Evolutionary conservation across 768 basidiomycete genomes (phyloP).

Genomic region (Pulveroboletus frians): DNA sequence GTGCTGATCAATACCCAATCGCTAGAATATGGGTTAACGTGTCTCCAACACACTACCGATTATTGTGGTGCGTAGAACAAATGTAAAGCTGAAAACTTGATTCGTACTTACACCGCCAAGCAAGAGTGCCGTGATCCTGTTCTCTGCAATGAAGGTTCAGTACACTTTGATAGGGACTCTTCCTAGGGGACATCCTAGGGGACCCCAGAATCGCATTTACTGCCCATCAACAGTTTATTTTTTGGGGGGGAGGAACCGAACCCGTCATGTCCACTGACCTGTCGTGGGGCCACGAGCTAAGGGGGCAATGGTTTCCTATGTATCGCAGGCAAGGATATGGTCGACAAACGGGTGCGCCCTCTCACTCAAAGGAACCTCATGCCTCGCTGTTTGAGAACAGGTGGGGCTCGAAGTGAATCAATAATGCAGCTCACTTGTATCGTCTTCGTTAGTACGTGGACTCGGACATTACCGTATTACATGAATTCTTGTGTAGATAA

Average conservation of each 20-base stretch:
- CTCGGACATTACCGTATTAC: too few species aligned
- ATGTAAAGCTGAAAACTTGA: conserved; percentile 38
- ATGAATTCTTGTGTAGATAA: too few species aligned
- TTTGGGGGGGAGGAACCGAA: conserved; percentile 17
- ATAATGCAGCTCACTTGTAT: conserved; percentile 57
- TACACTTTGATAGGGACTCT: too few species aligned
- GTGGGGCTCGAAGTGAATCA: conserved; percentile 45
- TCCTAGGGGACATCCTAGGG: too few species aligned
- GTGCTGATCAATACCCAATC: conserved; percentile 57
- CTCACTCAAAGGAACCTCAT: conserved; percentile 65
- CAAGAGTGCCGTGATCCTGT: conserved; percentile 56
- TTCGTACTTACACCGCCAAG: conserved; percentile 66
- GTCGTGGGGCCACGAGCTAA: conserved; percentile 51
- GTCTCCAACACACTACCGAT: conserved; percentile 53
- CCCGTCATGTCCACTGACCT: conserved; percentile 40
- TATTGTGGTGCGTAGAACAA: neutral
- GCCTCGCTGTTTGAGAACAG: conserved; percentile 47
- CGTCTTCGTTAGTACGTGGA: too few species aligned
- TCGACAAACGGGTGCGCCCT: conserved; percentile 11
- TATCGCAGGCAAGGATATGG: conserved; percentile 14
- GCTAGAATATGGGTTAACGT: conserved; percentile 67
- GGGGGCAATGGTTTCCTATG: conserved; percentile 57
- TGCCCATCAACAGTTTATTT: too few species aligned
- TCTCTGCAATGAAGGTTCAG: conserved; percentile 61
- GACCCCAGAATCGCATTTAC: too few species aligned